Conservation (phyloP, 805 yeast species). For the Wickerhamomyces canadensis region DNA sequence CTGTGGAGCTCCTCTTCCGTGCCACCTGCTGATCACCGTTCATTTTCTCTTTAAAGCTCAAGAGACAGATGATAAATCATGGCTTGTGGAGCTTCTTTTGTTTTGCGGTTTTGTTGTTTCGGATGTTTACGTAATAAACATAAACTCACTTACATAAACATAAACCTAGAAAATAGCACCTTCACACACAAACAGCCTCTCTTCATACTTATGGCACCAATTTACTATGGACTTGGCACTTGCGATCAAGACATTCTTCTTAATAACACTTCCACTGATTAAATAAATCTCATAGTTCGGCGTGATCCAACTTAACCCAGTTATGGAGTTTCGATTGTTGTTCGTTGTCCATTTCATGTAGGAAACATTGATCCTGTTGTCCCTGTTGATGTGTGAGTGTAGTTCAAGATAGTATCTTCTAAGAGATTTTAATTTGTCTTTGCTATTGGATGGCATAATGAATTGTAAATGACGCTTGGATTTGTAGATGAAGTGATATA, state of each 20-base stretch:
- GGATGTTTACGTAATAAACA: no score
- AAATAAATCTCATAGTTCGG: conserved; percentile 59
- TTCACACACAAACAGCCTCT: conserved; percentile 65
- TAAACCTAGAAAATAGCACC: conserved; percentile 53
- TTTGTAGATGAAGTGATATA: conserved; percentile 80
- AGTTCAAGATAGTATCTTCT: conserved; percentile 19
- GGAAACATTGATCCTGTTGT: conserved; percentile 36
- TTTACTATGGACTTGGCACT: conserved; percentile 60
- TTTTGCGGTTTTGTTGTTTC: no score
- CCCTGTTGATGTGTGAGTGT: conserved; percentile 24
- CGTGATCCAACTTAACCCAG: conserved; percentile 50
- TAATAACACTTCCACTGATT: conserved; percentile 51
- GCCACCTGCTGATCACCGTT: neutral
- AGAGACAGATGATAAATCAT: no score
- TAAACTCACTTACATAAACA: no score
- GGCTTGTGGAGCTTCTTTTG: no score
- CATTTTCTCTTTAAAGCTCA: no score
- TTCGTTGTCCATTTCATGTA: conserved; percentile 43
- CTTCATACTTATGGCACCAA: conserved; percentile 74
- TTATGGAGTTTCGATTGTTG: conserved; percentile 18
- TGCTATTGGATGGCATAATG: conserved; percentile 29
- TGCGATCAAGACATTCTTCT: conserved; percentile 49
- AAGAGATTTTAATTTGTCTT: conserved; percentile 10
- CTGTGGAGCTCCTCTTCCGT: conserved; percentile 22
- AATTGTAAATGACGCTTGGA: conserved; percentile 64